Evolutionary conservation across 192 early-diverging fungal species (phyloP).

Genomic region (Dissophora globulifera): DNA sequence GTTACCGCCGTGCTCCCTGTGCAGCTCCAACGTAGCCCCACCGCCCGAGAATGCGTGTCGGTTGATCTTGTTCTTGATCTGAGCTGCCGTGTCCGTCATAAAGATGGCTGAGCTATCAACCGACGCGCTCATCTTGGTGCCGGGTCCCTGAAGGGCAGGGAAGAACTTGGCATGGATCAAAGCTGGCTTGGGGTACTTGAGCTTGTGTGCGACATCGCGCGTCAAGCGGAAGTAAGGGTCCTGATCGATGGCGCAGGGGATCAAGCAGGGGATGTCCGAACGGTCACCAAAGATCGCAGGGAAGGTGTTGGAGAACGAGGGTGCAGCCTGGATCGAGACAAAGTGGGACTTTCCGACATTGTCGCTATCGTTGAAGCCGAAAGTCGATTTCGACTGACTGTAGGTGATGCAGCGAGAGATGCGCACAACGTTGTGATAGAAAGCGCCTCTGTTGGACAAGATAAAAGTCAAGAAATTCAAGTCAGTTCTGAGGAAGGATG

Average conservation of each 20-base stretch:
- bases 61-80: conserved; percentile 99
- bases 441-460: conserved; percentile 70
- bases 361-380: conserved; percentile 92
- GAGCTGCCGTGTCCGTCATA: conserved; percentile 87
- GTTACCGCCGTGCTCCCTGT: conserved; percentile 84
- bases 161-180: conserved; percentile 96
- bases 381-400: conserved; percentile 83
- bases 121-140: conserved; percentile 96
- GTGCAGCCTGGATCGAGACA: conserved; percentile 92
- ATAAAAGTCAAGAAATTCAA: too few relatives aligned
- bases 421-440: conserved; percentile 93
- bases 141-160: conserved; percentile 91
- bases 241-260: conserved; percentile 99
- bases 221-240: conserved; percentile 99
- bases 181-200: conserved; percentile 97
- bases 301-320: conserved; percentile 95
- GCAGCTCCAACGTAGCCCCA: conserved; percentile 85
- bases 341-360: conserved; percentile 95
- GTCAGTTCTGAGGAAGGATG: too few relatives aligned
- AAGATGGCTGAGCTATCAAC: conserved; percentile 90
- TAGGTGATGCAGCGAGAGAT: conserved; percentile 91
- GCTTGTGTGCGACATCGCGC: conserved; percentile 88
- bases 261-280: conserved; percentile 93
- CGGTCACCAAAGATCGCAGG: conserved; percentile 94
- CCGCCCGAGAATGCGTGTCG: conserved; percentile 95